phyloP scores from a whole-genome alignment of 1,139 yeast species.

The Suhomyces atakaporum region DNA sequence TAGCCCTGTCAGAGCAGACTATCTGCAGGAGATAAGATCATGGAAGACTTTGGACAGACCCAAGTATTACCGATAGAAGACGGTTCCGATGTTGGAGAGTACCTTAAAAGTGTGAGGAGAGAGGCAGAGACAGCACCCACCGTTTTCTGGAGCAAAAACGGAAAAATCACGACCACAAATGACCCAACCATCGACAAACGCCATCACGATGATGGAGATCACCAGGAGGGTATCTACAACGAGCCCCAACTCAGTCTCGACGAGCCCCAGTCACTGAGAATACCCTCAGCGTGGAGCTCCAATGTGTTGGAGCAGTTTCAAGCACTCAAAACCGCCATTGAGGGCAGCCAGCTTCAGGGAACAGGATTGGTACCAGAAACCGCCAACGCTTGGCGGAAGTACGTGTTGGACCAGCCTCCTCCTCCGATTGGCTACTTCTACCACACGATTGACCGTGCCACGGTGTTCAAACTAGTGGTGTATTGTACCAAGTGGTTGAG shows the following conservation, averaged over 20 bases:
- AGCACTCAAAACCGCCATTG: conserved; percentile 7
- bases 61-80: conserved; percentile 25
- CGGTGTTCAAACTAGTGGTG: conserved; percentile 37
- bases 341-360: too few species aligned
- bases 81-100: conserved; percentile 23
- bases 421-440: conserved; percentile 28
- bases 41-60: conserved; percentile 24
- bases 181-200: too few species aligned
- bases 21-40: conserved; percentile 14
- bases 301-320: conserved; percentile 5
- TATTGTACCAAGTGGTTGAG: conserved; percentile 45
- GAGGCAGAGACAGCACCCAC: conserved; percentile 32
- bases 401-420: conserved; percentile 30
- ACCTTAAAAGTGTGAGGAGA: conserved; percentile 30
- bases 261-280: too few species aligned
- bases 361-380: conserved; percentile 27
- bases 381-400: conserved; percentile 36
- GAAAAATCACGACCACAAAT: conserved; percentile 4
- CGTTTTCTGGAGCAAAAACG: conserved; percentile 14
- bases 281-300: conserved; percentile 2
- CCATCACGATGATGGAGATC: too few species aligned
- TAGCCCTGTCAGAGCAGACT: conserved; percentile 1
- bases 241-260: too few species aligned
- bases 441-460: conserved; percentile 31
- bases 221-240: too few species aligned